Conservation (phyloP, 169 alveolate species). For the Plasmodium reichenowi region DNA sequence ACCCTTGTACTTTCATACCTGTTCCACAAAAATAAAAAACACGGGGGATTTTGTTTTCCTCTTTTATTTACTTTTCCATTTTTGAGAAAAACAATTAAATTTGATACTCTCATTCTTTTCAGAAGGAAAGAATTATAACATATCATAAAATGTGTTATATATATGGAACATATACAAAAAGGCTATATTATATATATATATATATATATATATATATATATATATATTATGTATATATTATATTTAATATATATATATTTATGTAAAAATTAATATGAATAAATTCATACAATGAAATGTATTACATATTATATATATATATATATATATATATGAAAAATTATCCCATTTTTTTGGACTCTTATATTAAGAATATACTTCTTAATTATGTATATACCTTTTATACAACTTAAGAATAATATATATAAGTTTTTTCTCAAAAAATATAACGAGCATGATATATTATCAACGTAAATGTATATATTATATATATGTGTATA, state of each 20-base stretch:
- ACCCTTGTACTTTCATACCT: too few species aligned
- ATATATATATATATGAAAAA: too few species aligned
- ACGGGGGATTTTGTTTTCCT: background rate
- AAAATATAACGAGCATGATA: too few species aligned
- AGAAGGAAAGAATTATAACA: background rate
- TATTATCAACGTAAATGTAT: too few species aligned
- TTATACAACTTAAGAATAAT: too few species aligned
- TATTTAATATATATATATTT: background rate
- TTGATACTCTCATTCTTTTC: conserved; percentile 28
- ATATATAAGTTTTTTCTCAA: too few species aligned
- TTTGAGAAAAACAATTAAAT: conserved; percentile 4
- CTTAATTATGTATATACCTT: too few species aligned
- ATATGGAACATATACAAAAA: background rate
- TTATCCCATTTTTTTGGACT: too few species aligned
- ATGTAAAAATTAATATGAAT: background rate
- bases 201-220: conserved; percentile 5
- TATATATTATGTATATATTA: background rate
- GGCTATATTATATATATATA: background rate
- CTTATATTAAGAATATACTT: too few species aligned
- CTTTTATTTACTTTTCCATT: conserved; percentile 17
- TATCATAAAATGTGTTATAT: background rate
- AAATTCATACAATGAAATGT: background rate
- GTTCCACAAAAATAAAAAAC: too few species aligned
- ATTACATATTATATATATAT: too few species aligned
- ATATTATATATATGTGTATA: too few species aligned